A percentile compares a stretch with the other conserved stretches of the same genome.
Conservation (phyloP, 2,329 filamentous ascomycete genomes). For the Neurospora sp. region DNA sequence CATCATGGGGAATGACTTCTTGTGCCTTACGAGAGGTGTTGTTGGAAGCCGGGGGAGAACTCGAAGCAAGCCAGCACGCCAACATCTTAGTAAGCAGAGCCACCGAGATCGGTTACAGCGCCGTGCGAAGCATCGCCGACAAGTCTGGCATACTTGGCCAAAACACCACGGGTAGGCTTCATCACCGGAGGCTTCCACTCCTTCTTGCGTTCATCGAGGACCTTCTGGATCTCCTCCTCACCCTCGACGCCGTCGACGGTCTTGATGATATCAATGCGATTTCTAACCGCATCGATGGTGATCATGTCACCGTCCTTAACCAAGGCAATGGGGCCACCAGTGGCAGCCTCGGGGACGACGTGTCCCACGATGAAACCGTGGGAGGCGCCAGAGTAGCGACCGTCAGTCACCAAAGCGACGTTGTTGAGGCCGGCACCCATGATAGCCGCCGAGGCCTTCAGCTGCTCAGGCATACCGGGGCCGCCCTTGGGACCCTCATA, state of each 20-base stretch:
- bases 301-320: conserved; percentile 73
- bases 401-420: conserved; percentile 85
- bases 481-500: conserved; percentile 93
- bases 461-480: conserved; percentile 91
- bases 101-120: conserved; percentile 64
- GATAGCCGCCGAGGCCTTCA: conserved; percentile 78
- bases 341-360: conserved; percentile 81
- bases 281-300: conserved; percentile 75
- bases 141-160: conserved; percentile 83
- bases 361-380: conserved; percentile 94
- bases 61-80: no score
- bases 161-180: conserved; percentile 66
- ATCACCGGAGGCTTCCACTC: conserved; percentile 59
- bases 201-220: conserved; percentile 49
- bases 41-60: no score
- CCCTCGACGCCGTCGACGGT: conserved; percentile 30
- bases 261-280: conserved; percentile 57
- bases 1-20: no score
- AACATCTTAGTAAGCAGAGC: conserved; percentile 3
- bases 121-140: conserved; percentile 90
- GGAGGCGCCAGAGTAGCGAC: conserved; percentile 75
- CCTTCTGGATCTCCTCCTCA: conserved; percentile 22
- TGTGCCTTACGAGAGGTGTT: no score
- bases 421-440: conserved; percentile 87
- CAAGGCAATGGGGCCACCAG: conserved; percentile 78